Conservation (phyloP, 176 grass and related monocot genomes). For the Triticum dicoccoides region DNA sequence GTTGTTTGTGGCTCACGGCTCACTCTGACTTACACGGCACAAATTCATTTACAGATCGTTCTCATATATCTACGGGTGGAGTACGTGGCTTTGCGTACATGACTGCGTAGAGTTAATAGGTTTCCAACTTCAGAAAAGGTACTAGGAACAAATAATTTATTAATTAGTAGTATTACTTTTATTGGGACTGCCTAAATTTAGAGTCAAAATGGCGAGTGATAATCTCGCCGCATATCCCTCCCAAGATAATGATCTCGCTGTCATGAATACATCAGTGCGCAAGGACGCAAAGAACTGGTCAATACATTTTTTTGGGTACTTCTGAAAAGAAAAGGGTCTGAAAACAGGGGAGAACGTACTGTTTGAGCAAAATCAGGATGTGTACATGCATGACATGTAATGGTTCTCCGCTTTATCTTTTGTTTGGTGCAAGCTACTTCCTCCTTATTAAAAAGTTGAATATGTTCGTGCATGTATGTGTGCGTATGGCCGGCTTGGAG, state of each 20-base stretch:
- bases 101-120: not conserved
- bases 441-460: constrained; percentile 18
- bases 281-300: not conserved
- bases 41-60: constrained; percentile 14
- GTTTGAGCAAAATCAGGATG: not conserved
- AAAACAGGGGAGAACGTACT: not conserved
- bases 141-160: not conserved
- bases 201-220: not conserved
- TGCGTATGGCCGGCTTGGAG: constrained; percentile 17
- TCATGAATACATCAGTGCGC: not conserved
- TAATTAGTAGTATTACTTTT: not conserved
- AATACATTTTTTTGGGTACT: not conserved
- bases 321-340: not conserved
- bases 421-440: constrained; percentile 43
- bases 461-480: not conserved
- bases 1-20: constrained; percentile 22
- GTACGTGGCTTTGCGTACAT: constrained; percentile 22
- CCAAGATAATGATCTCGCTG: not conserved
- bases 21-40: constrained; percentile 28
- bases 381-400: not conserved
- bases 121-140: not conserved
- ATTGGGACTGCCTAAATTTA: not conserved
- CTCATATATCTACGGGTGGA: not conserved
- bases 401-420: constrained; percentile 35
- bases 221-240: not conserved